Evolutionary conservation across 2,329 filamentous ascomycete genomes (phyloP).

Genomic region (Exophiala lecanii-corni): DNA sequence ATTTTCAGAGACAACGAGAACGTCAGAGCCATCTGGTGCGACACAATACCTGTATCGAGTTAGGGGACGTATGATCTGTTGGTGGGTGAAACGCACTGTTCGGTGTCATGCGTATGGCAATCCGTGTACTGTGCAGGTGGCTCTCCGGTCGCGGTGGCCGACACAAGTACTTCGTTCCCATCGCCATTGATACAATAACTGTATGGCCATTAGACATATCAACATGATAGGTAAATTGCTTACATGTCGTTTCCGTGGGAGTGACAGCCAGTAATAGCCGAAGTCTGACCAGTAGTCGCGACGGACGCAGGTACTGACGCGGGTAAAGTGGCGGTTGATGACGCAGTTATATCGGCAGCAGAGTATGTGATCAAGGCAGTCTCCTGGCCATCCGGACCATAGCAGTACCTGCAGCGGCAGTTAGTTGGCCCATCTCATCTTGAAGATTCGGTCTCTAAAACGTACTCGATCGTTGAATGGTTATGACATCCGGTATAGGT

Average conservation of each 20-base stretch:
- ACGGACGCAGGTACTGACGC: constrained; percentile 28
- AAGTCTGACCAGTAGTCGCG: constrained; percentile 33
- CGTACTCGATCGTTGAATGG: constrained; percentile 31
- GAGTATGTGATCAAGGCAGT: constrained; percentile 26
- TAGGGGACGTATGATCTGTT: neutral
- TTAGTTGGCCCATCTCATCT: too few relatives aligned
- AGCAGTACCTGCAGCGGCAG: constrained; percentile 28
- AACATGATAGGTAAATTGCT: constrained; percentile 15
- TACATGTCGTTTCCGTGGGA: constrained; percentile 44
- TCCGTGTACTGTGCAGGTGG: constrained; percentile 59
- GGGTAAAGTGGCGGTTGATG: constrained; percentile 13
- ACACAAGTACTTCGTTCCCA: constrained; percentile 36
- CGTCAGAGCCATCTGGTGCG: constrained; percentile 56
- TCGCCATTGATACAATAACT: constrained; percentile 31
- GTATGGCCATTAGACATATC: constrained; percentile 23
- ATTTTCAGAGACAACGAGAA: constrained; percentile 48
- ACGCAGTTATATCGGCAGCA: constrained; percentile 19
- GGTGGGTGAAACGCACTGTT: constrained; percentile 46
- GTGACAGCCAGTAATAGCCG: constrained; percentile 52
- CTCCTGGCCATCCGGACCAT: constrained; percentile 30
- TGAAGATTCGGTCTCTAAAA: too few relatives aligned
- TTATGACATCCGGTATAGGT: constrained; percentile 32
- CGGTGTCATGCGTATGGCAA: constrained; percentile 58
- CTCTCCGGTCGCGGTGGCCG: constrained; percentile 46
- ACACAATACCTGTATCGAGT: constrained; percentile 54